These are phyloP conservation scores for Seminavis robusta DNA, from an alignment of 108 stramenopile genomes.

Conservation along the genomic window DNA sequence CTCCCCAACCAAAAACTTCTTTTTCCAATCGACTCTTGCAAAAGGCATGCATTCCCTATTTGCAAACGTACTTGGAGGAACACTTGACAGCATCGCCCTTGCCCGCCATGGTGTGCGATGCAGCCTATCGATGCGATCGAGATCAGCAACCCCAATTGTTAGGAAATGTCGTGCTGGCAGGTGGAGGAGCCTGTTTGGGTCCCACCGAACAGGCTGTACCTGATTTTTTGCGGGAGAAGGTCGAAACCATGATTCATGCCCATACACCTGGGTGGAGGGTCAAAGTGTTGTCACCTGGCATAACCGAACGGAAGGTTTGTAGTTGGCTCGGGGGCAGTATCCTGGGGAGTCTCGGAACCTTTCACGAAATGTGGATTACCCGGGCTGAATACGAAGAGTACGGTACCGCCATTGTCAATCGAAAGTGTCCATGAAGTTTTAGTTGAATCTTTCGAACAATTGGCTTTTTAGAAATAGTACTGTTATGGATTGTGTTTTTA, in stretches of 20 bases:
- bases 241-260: conserved; percentile 79
- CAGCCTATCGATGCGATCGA: conserved; percentile 83
- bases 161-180: conserved; percentile 80
- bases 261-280: conserved; percentile 89
- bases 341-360: conserved; percentile 93
- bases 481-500: too few relatives aligned
- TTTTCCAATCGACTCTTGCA: conserved; percentile 38
- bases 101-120: conserved; percentile 82
- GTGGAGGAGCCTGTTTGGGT: conserved; percentile 80
- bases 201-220: conserved; percentile 75
- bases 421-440: conserved; percentile 91
- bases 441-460: too few relatives aligned
- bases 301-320: conserved; percentile 66
- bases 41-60: conserved; percentile 41
- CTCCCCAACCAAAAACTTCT: conserved; percentile 10
- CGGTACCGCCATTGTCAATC: conserved; percentile 89
- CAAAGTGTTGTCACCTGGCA: conserved; percentile 69
- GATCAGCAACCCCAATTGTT: conserved; percentile 83
- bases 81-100: conserved; percentile 58
- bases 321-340: conserved; percentile 96
- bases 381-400: conserved; percentile 94
- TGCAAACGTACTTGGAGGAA: conserved; percentile 34
- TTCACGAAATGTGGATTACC: conserved; percentile 97
- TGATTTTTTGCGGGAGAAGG: conserved; percentile 72
- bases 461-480: too few relatives aligned